Evolutionary conservation across 306 rosid species (phyloP).

Genomic region (Quercus mongolica): DNA sequence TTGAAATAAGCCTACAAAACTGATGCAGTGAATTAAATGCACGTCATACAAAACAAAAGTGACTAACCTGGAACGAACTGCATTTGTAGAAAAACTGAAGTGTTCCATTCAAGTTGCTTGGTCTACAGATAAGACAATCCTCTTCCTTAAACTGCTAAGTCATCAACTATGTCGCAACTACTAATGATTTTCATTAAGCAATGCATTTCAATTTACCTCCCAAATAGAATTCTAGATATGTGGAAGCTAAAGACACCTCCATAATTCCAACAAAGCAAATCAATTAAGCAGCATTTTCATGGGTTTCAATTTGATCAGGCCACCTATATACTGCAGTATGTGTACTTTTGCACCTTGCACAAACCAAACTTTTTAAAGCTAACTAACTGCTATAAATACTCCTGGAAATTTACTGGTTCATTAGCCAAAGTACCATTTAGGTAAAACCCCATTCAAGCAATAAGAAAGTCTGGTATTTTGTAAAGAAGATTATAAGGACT

Average conservation of each 20-base stretch:
- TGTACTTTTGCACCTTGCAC: not conserved
- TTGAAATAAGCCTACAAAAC: no score
- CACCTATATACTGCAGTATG: not conserved
- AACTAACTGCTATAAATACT: not conserved
- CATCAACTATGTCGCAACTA: not conserved
- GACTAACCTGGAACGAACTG: no score
- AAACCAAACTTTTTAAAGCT: not conserved
- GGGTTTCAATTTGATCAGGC: not conserved
- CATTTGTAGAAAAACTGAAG: no score
- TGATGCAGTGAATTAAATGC: no score
- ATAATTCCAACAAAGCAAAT: not conserved
- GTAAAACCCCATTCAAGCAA: not conserved
- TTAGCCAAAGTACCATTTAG: not conserved
- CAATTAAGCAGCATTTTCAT: not conserved
- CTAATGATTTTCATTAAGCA: not conserved
- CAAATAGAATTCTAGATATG: not conserved
- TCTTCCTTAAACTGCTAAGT: not conserved
- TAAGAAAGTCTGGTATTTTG: not conserved
- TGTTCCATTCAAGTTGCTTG: not conserved
- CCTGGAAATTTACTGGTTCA: not conserved
- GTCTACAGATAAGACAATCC: not conserved
- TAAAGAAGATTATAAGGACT: not conserved
- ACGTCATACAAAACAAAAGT: no score
- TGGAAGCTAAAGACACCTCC: not conserved
- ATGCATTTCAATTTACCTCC: not conserved